Conservation (phyloP, 768 basidiomycete genomes). For the Tulasnella sp. region DNA sequence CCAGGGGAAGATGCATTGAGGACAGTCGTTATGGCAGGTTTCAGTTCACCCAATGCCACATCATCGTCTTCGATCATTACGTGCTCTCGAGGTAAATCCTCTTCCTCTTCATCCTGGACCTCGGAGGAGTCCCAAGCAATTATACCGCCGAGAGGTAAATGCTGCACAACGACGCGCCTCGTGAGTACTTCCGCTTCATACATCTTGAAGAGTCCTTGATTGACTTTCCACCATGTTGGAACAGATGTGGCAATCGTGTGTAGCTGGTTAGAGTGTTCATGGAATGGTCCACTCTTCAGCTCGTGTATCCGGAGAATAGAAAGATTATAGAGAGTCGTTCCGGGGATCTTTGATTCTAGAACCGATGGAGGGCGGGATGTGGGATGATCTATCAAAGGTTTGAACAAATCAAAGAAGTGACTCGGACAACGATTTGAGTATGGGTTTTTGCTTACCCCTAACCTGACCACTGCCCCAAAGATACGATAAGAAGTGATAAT, state of each 20-base stretch:
- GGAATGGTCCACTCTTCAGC: conserved; percentile 78
- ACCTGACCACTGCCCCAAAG: conserved; percentile 86
- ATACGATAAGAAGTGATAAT: conserved; percentile 79
- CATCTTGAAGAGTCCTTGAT: conserved; percentile 88
- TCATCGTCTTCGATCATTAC: too few relatives aligned
- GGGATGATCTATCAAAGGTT: conserved; percentile 6
- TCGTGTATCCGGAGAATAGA: conserved; percentile 63
- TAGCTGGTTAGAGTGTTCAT: conserved; percentile 84
- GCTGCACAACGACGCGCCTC: conserved; percentile 94
- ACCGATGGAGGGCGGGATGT: conserved; percentile 47
- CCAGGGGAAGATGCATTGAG: too few relatives aligned
- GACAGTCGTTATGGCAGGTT: too few relatives aligned
- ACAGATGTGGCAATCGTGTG: conserved; percentile 79
- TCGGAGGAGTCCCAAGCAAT: conserved; percentile 44
- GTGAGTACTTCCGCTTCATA: conserved; percentile 90
- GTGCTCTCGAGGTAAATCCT: neutral
- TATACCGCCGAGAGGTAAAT: conserved; percentile 73
- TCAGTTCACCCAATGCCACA: too few relatives aligned
- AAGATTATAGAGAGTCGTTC: conserved; percentile 70
- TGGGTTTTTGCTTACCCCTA: conserved; percentile 37
- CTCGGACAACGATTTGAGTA: neutral
- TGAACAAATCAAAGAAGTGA: neutral
- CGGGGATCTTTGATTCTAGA: conserved; percentile 43
- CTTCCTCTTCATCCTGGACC: neutral
- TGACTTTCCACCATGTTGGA: conserved; percentile 81